A percentile compares a stretch with the other conserved stretches of the same genome.
Evolutionary conservation across 345 rosid species (phyloP).

Genomic region (Odontarrhena argentea): DNA sequence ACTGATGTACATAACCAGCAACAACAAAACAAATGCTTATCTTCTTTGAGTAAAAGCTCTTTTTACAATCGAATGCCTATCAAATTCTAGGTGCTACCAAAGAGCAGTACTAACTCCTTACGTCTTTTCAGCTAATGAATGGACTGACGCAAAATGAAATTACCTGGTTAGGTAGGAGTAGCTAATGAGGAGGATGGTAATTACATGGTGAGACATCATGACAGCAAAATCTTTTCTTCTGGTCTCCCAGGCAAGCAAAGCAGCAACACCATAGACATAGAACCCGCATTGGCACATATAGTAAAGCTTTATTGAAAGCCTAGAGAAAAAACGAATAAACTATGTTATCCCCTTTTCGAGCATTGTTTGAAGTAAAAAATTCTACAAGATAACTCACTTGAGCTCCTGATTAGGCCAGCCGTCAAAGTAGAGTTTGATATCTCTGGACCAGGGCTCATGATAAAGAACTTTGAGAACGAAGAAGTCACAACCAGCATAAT

Average conservation of each 20-base stretch:
- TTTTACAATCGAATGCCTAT: background rate
- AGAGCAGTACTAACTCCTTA: slow-evolving; percentile 1
- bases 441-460: slow-evolving; percentile 74
- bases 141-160: slow-evolving; percentile 17
- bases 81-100: background rate
- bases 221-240: slow-evolving; percentile 95
- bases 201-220: slow-evolving; percentile 99
- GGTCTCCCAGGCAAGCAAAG: slow-evolving; percentile 91
- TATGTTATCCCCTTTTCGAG: background rate
- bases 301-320: slow-evolving; percentile 66
- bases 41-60: background rate
- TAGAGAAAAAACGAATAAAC: slow-evolving; percentile 41
- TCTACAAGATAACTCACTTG: slow-evolving; percentile 52
- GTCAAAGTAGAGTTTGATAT: slow-evolving; percentile 57
- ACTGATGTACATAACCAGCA: background rate
- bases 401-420: slow-evolving; percentile 95
- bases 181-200: slow-evolving; percentile 74
- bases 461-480: slow-evolving; percentile 57
- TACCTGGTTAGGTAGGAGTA: slow-evolving; percentile 85
- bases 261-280: slow-evolving; percentile 76
- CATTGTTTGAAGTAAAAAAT: no score
- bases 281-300: slow-evolving; percentile 98
- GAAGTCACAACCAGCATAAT: slow-evolving; percentile 66
- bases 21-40: background rate
- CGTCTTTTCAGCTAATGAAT: slow-evolving; percentile 3